Evolutionary conservation across 129 eudicot species (phyloP), one percentile per base, ranked within the genome.

Genomic region (Gnaphalium uliginosum): DNA sequence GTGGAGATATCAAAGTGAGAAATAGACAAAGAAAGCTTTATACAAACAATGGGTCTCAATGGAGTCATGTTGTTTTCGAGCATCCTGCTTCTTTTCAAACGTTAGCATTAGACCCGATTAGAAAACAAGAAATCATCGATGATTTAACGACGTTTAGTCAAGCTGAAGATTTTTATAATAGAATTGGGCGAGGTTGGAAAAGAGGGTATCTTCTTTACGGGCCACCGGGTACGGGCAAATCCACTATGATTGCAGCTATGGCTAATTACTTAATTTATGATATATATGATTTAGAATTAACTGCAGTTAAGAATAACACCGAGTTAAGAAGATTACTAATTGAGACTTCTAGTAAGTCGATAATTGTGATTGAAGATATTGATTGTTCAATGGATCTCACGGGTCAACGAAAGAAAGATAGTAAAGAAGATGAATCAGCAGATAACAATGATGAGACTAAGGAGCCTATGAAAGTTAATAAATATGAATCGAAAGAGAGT

Each of bases 361-460:
- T 63, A 1, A 63, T 63, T 63, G 68, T 63, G 22, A 63, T 63
- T 11, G 68, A 63, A 19, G 68, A 63, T 14, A 63, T 63, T 3
- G 68, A 63, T 27, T 63, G 68, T 15, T 63, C 68, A 29, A 17
- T 63, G 3, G 68, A 63, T 29, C n/a, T 63, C 17, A 29, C 68
- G 2, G 39, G 41, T 14, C 18, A 29, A 29, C 27, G 68, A 15
- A 63, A 63, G 18, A 13, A 26, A 18, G 8, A 26, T 29, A 29
- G 4, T 2, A 27, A 63, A 8, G 43, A 29, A 26, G 21, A 29
- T 0, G 8, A 27, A 4, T 0, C 14, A 63, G 10, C 15, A 5
- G 21, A 15, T 13, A 5, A 63, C 10, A 7, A 8, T 3, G 66
- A 26, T 5, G 3, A 35, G 8, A 61, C 22, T 19, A 54, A 54